Percentiles rank a stretch among this genome's conserved stretches.
These are phyloP conservation scores for Mimosa pudica DNA, from an alignment of 306 rosid species.

Conservation along the genomic window DNA sequence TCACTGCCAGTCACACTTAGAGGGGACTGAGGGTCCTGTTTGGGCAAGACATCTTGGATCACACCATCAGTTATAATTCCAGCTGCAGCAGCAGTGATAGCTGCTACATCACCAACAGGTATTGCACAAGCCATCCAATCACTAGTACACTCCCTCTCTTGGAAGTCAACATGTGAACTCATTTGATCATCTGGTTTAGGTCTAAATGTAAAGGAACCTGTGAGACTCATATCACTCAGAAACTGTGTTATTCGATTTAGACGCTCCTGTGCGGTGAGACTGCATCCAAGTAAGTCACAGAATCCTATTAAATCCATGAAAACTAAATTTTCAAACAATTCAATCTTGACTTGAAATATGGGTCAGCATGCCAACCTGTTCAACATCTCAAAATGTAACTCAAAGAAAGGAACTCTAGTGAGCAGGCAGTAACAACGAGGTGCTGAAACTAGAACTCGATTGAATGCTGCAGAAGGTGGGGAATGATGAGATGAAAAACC, in stretches of 20 bases:
- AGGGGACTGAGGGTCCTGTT: constrained; percentile 69
- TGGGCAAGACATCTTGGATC: constrained; percentile 49
- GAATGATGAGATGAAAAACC: constrained; percentile 61
- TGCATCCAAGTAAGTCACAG: constrained; percentile 61
- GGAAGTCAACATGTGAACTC: constrained; percentile 51
- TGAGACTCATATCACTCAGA: constrained; percentile 56
- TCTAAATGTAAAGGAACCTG: constrained; percentile 50
- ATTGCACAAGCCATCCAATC: constrained; percentile 85
- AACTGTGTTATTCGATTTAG: constrained; percentile 84
- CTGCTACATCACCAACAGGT: constrained; percentile 71
- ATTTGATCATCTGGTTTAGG: constrained; percentile 52
- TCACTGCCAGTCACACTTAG: constrained; percentile 63
- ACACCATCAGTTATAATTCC: constrained; percentile 71
- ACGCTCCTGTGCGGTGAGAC: constrained; percentile 96
- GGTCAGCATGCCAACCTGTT: constrained; percentile 62
- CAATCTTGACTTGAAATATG: not conserved
- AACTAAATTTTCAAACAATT: constrained; percentile 8
- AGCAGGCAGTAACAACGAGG: constrained; percentile 96
- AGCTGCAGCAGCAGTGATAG: constrained; percentile 80
- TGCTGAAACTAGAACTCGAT: constrained; percentile 92
- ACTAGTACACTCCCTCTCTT: constrained; percentile 46
- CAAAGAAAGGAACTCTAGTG: constrained; percentile 87
- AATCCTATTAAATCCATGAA: constrained; percentile 32
- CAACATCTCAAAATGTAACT: constrained; percentile 89
- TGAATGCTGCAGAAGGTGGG: constrained; percentile 55